Conservation (phyloP, 352 stramenopile genomes). For the Globisporangium polare region DNA sequence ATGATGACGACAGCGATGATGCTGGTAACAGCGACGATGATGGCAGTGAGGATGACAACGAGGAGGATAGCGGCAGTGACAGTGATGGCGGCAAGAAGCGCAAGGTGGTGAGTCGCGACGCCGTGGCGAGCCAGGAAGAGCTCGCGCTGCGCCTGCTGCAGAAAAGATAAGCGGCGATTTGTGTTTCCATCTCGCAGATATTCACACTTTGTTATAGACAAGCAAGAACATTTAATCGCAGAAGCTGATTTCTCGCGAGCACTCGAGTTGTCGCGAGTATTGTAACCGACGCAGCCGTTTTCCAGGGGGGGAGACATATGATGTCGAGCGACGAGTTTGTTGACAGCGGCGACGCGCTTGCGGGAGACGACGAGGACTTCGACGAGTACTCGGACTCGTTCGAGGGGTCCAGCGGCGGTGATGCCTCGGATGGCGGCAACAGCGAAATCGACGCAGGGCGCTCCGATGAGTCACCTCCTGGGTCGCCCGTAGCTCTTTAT, state of each 20-base stretch:
- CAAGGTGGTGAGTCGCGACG: constrained; percentile 40
- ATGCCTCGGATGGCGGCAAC: constrained; percentile 13
- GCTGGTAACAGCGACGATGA: constrained; percentile 21
- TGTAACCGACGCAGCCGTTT: neutral
- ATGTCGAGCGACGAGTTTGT: constrained; percentile 4
- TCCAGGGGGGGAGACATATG: neutral
- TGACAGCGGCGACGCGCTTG: neutral
- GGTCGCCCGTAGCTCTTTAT: neutral
- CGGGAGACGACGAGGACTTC: constrained; percentile 26
- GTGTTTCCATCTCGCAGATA: too few relatives aligned
- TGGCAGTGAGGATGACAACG: constrained; percentile 14
- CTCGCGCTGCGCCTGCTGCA: constrained; percentile 77
- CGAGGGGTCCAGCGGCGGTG: constrained; percentile 14
- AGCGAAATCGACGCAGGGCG: neutral
- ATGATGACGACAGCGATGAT: constrained; percentile 28
- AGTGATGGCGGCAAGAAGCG: constrained; percentile 16
- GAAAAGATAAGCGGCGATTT: constrained; percentile 25
- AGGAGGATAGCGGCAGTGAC: constrained; percentile 13
- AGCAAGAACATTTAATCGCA: too few relatives aligned
- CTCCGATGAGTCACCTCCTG: neutral
- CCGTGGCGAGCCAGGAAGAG: constrained; percentile 72
- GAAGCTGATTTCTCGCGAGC: too few relatives aligned
- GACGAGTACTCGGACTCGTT: constrained; percentile 56
- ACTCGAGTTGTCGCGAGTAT: too few relatives aligned
- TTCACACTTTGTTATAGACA: too few relatives aligned